Conservation (phyloP, 768 basidiomycete species). For the Boletus patriciae region DNA sequence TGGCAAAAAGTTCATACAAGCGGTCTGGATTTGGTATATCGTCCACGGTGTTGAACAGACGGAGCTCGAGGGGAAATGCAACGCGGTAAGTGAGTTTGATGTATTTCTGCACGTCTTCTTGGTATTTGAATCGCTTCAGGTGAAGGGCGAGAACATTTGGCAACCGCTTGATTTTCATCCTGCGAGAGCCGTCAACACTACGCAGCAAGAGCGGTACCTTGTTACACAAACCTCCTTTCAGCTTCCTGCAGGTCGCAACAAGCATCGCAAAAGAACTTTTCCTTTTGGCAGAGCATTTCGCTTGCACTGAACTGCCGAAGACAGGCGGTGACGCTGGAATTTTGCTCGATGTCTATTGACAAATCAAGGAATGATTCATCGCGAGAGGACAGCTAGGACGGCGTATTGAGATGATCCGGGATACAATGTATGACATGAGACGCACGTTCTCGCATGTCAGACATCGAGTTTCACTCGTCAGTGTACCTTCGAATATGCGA, state of each 20-base stretch:
- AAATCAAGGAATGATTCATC: conserved; percentile 97
- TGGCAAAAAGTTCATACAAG: conserved; percentile 90
- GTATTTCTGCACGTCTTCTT: conserved; percentile 86
- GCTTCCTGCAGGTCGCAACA: conserved; percentile 98
- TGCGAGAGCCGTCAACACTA: conserved; percentile 33
- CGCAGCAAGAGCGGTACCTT: not conserved
- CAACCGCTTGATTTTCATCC: conserved; percentile 98
- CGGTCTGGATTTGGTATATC: conserved; percentile 89
- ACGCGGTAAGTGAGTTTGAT: conserved; percentile 97
- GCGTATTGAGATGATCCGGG: conserved; percentile 14
- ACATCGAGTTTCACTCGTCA: conserved; percentile 98
- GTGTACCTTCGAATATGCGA: conserved; percentile 84
- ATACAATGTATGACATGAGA: conserved; percentile 12
- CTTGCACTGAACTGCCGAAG: conserved; percentile 95
- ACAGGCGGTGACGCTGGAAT: conserved; percentile 94
- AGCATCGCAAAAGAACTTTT: conserved; percentile 98
- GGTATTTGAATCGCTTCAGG: conserved; percentile 98
- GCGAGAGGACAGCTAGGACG: conserved; percentile 74
- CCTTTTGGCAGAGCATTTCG: conserved; percentile 97
- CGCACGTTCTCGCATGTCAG: conserved; percentile 95
- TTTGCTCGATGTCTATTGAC: conserved; percentile 99
- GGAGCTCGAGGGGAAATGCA: conserved; percentile 91
- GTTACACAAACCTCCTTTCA: conserved; percentile 74
- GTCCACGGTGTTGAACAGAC: conserved; percentile 96
- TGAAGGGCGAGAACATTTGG: conserved; percentile 96